Evolutionary conservation across 31 red algal genomes (phyloP).

Genomic region (Bonnemaisonia californica): DNA sequence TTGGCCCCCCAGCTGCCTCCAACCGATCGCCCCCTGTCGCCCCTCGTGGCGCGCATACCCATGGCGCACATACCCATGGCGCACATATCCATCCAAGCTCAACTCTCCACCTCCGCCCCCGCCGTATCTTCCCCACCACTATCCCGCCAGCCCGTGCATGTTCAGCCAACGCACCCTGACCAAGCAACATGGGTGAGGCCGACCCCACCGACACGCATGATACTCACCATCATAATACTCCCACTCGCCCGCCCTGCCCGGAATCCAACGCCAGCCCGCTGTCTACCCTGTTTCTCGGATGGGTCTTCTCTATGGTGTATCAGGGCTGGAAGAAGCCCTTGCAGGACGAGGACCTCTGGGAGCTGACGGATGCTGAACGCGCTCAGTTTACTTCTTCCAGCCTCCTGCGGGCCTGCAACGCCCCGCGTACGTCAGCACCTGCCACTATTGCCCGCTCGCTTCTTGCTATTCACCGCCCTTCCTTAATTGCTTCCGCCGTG

Average conservation of each 20-base stretch:
- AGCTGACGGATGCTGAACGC: constrained; percentile 56
- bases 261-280: constrained; percentile 51
- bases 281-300: constrained; percentile 60
- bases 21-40: constrained; percentile 1
- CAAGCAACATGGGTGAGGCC: too few relatives aligned
- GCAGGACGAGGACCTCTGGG: constrained; percentile 77
- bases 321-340: constrained; percentile 74
- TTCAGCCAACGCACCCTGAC: too few relatives aligned
- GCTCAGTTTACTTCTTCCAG: constrained; percentile 34
- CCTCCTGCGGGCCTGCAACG: constrained; percentile 37
- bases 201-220: too few relatives aligned
- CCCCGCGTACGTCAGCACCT: not conserved
- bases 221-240: too few relatives aligned
- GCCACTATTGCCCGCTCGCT: constrained; percentile 18
- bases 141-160: too few relatives aligned
- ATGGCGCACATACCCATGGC: too few relatives aligned
- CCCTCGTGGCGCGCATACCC: not conserved
- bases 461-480: constrained; percentile 36
- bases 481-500: constrained; percentile 44
- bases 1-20: too few relatives aligned
- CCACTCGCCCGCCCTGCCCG: constrained; percentile 41
- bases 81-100: too few relatives aligned
- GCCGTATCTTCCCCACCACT: too few relatives aligned
- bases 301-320: constrained; percentile 72
- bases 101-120: too few relatives aligned